Evolutionary conservation across 192 early-diverging fungal species (phyloP).

Genomic region (Backusella tuberculispora): DNA sequence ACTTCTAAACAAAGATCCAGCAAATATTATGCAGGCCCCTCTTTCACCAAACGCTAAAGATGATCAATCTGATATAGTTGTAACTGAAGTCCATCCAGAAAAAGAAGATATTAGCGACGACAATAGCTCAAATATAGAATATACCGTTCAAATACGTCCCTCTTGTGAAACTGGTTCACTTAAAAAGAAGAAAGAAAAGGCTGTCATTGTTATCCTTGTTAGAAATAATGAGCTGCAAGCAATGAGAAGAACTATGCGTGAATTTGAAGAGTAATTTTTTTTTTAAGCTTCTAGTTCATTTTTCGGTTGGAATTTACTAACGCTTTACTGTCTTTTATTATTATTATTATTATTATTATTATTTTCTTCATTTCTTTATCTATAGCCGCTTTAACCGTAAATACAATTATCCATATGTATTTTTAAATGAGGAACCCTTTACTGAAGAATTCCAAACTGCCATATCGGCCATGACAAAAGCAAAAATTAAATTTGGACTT

Average conservation of each 20-base stretch:
- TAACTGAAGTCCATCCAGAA: background rate
- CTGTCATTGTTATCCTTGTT: slow-evolving; percentile 71
- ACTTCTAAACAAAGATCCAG: background rate
- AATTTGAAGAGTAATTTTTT: slow-evolving; percentile 61
- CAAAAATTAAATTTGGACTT: slow-evolving; percentile 62
- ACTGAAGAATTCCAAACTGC: slow-evolving; percentile 63
- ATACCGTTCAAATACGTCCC: slow-evolving; percentile 4
- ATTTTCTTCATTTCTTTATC: background rate
- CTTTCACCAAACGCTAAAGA: background rate
- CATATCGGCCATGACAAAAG: slow-evolving; percentile 55
- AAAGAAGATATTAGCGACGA: background rate
- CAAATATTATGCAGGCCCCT: background rate
- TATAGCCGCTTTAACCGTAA: slow-evolving; percentile 70
- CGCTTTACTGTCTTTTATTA: background rate
- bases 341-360: background rate
- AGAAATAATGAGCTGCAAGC: slow-evolving; percentile 71
- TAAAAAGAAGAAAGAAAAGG: slow-evolving; percentile 35
- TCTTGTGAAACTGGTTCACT: background rate
- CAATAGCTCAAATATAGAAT: background rate
- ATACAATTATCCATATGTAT: slow-evolving; percentile 85
- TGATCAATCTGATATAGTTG: background rate
- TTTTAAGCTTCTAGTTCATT: background rate
- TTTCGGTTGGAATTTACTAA: background rate
- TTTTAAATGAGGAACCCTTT: slow-evolving; percentile 81
- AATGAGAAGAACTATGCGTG: slow-evolving; percentile 62